These are phyloP conservation scores for Middelhovenomyces tepae DNA, from an alignment of 805 yeast genomes.

Conservation along the genomic window DNA sequence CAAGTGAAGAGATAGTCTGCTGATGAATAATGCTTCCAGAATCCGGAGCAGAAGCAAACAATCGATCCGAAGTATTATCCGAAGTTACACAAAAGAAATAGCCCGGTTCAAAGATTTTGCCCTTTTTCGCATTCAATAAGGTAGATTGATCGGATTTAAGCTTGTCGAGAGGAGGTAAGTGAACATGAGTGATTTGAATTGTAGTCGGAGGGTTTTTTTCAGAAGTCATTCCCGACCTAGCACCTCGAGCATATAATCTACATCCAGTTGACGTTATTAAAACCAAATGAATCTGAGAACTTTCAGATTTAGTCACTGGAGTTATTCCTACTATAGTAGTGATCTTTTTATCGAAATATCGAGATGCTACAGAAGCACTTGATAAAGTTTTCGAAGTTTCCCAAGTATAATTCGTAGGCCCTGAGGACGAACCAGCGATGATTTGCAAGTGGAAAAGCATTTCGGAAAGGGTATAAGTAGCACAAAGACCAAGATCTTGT, in stretches of 20 bases:
- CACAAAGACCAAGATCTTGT: slow-evolving; percentile 27
- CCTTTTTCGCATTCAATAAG: slow-evolving; percentile 45
- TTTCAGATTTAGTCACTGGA: slow-evolving; percentile 54
- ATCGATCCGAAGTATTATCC: slow-evolving; percentile 24
- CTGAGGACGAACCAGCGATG: too few relatives aligned
- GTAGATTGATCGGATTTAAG: slow-evolving; percentile 9
- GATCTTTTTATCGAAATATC: background rate
- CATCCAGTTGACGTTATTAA: slow-evolving; percentile 82
- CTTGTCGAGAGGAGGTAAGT: slow-evolving; percentile 38
- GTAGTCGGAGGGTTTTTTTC: slow-evolving; percentile 23
- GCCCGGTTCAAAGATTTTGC: slow-evolving; percentile 75
- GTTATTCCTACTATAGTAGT: slow-evolving; percentile 45
- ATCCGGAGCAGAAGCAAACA: slow-evolving; percentile 76
- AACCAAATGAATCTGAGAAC: slow-evolving; percentile 59
- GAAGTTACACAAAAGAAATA: slow-evolving; percentile 62
- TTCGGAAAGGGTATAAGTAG: slow-evolving; percentile 23
- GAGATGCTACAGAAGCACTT: background rate
- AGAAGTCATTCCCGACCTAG: slow-evolving; percentile 18
- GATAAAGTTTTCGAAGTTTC: background rate
- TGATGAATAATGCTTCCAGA: slow-evolving; percentile 68
- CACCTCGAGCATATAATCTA: slow-evolving; percentile 57
- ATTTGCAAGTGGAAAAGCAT: slow-evolving; percentile 25
- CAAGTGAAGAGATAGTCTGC: slow-evolving; percentile 37
- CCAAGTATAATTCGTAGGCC: too few relatives aligned
- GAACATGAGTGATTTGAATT: slow-evolving; percentile 32